Base-by-base conservation (phyloP, 176 grass and related monocot genomes). In the Eremochloa ophiuroides region DNA sequence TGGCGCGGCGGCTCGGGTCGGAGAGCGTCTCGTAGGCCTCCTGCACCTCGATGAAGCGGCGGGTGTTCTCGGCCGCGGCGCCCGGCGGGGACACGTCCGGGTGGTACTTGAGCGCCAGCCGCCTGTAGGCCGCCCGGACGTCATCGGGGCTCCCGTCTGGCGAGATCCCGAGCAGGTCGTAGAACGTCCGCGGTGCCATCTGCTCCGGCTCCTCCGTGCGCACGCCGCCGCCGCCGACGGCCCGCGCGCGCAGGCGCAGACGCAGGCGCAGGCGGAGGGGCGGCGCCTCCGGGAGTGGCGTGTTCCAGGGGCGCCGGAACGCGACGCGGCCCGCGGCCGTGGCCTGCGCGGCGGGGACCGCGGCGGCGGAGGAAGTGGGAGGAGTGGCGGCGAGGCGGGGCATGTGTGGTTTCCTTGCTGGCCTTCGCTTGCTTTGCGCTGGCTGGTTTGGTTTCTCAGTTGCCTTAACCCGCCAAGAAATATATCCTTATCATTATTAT, bases 21-120 rank as follows among this genome's bases (percentile, higher is more conserved):
- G 94, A 97, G 62, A 97, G 88, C 62, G 94, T 97, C 86, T 93
- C 88, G 86, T 97, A 97, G 29, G 94, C 94, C 74, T 97, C 86
- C 87, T 91, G 94, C 66, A 91, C 78, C 88, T 97, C 84, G 69
- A 97, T 97, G 84, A 97, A 97, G 15, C 88, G 88, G 56, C 70
- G 84, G 4, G 91, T 91, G 89, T 91, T 74, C 84, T 93, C 91
- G 22, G 84, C 82, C 30, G 89, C 84, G 73, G 78, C 84, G 75
- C 83, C 88, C 11, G 91, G 86, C 20, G 88, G 88, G 58, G 91
- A 91, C 30, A 97, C 91, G 87, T 97, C 94, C 69, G 94, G 94
- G 80, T 97, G 94, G 86, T 97, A 97, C 91, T 85, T 89, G 55
- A 68, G 84, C 30, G 94, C 94, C 84, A 97, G 80, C 63, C 86